phyloP scores from a whole-genome alignment of 345 rosid species.

The Excoecaria agallocha region DNA sequence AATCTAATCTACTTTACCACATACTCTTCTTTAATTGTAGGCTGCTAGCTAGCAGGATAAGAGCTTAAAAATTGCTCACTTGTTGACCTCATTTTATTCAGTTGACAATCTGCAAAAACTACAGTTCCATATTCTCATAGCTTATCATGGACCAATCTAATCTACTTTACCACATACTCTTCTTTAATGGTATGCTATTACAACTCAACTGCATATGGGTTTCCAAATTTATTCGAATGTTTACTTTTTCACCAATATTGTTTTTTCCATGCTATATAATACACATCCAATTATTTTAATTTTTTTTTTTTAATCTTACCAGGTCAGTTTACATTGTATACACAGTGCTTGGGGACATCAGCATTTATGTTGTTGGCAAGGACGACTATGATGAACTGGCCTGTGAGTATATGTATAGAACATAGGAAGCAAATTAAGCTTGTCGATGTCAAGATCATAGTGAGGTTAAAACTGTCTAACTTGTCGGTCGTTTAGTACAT shows the following conservation, averaged over 20 bases:
- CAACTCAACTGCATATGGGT: too few species aligned
- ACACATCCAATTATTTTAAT: not conserved
- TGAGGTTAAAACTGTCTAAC: constrained; percentile 3
- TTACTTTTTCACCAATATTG: not conserved
- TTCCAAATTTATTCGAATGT: too few species aligned
- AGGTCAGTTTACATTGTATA: constrained; percentile 95
- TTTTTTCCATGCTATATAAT: not conserved
- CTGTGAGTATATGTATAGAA: constrained; percentile 47
- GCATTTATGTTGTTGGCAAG: constrained; percentile 86
- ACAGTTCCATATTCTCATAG: too few species aligned
- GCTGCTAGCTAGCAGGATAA: too few species aligned
- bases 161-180: too few species aligned
- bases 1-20: too few species aligned
- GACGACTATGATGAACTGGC: constrained; percentile 99
- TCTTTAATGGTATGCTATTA: too few species aligned
- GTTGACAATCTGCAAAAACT: too few species aligned
- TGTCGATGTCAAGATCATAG: not conserved
- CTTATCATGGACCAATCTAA: too few species aligned
- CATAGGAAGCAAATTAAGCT: not conserved
- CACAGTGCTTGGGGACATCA: constrained; percentile 89
- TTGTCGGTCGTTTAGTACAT: constrained; percentile 2
- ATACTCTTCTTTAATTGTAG: too few species aligned
- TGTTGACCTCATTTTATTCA: too few species aligned
- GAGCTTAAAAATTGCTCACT: too few species aligned
- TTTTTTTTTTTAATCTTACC: constrained; percentile 21